Evolutionary conservation across 129 eudicot genomes (phyloP).

Genomic region (Lactuca sativa): DNA sequence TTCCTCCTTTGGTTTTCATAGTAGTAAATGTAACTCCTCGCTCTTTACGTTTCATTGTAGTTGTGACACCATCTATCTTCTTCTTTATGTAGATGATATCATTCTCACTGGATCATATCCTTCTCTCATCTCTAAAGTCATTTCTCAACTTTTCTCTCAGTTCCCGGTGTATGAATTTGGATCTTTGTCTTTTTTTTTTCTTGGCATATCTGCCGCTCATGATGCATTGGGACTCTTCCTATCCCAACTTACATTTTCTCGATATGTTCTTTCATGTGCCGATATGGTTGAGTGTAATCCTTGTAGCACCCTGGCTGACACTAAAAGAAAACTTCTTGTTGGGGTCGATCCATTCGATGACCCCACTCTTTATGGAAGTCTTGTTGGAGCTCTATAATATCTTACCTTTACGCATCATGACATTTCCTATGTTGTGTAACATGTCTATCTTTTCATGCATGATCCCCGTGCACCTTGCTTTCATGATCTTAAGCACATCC

Average conservation of each 20-base stretch:
- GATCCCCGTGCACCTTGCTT: neutral
- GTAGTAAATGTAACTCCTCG: neutral
- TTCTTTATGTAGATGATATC: too few relatives aligned
- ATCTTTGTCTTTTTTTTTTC: neutral
- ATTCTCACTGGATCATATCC: neutral
- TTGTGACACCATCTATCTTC: too few relatives aligned
- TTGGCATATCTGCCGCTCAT: neutral
- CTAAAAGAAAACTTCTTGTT: neutral
- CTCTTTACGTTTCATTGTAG: too few relatives aligned
- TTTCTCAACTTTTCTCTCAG: too few relatives aligned
- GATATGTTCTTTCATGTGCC: neutral
- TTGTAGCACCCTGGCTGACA: neutral
- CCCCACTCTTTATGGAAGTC: neutral
- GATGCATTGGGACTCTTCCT: neutral
- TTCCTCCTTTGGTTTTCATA: too few relatives aligned
- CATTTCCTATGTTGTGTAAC: too few relatives aligned
- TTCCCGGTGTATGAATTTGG: neutral
- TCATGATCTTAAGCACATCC: neutral
- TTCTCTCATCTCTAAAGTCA: neutral
- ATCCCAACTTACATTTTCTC: neutral
- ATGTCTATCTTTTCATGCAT: too few relatives aligned
- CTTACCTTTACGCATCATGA: neutral
- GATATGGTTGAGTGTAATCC: neutral
- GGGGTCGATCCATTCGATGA: neutral
- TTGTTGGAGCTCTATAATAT: neutral